Evolutionary conservation across 1,284 basidiomycete genomes (phyloP).

Genomic region (Irpex sp.): DNA sequence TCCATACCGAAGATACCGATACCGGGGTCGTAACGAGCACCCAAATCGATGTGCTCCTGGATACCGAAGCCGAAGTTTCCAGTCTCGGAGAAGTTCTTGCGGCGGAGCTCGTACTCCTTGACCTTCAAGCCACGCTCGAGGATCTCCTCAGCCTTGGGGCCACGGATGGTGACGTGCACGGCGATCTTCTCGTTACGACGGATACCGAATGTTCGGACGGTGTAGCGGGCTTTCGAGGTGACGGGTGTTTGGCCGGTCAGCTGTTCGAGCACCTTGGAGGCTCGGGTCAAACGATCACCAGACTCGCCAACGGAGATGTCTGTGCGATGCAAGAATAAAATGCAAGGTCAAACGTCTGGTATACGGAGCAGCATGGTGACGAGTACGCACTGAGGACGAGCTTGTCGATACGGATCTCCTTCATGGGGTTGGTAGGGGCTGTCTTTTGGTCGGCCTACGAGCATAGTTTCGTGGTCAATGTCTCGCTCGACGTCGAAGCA

Average conservation of each 20-base stretch:
- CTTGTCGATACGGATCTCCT: slow-evolving; percentile 97
- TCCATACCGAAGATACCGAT: slow-evolving; percentile 99
- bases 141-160: slow-evolving; percentile 99
- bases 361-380: background rate
- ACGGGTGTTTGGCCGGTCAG: slow-evolving; percentile 99
- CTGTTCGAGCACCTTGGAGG: slow-evolving; percentile 99
- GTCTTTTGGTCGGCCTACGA: slow-evolving; percentile 84
- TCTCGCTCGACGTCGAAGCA: background rate
- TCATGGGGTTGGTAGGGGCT: slow-evolving; percentile 89
- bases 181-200: slow-evolving; percentile 99
- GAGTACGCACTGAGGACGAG: slow-evolving; percentile 87
- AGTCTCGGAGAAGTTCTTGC: slow-evolving; percentile 95
- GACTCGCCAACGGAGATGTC: slow-evolving; percentile 99
- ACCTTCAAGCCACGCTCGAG: slow-evolving; percentile 99
- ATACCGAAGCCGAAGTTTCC: slow-evolving; percentile 99
- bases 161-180: slow-evolving; percentile 98
- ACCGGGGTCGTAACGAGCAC: slow-evolving; percentile 95
- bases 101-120: slow-evolving; percentile 97
- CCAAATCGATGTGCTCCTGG: slow-evolving; percentile 98
- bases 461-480: slow-evolving; percentile 9
- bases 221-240: slow-evolving; percentile 99
- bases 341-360: background rate
- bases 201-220: slow-evolving; percentile 98
- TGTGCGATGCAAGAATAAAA: slow-evolving; percentile 27
- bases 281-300: slow-evolving; percentile 98